Evolutionary conservation across 1,139 yeast genomes (phyloP), one percentile per base, ranked within the genome.

Genomic region (Sugiyamaella sp.): DNA sequence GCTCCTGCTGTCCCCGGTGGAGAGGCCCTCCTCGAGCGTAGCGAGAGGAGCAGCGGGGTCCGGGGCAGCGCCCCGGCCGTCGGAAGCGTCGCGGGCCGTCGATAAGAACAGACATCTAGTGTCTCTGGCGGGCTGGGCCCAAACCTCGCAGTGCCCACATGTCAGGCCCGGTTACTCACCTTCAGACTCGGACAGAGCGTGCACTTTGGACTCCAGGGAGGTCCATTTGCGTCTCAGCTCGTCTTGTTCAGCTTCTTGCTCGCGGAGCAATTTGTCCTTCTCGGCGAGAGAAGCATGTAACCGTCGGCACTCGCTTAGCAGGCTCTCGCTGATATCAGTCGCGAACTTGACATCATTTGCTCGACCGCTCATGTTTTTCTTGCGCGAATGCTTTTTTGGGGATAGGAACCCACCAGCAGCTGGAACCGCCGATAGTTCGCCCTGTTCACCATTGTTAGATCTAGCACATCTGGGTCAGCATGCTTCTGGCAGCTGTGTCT

Each of bases 301-400:
- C 57, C 86, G 77, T 60, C 97, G 80, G 65, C 96, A 89, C 71
- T 90, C 95, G 24, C 80, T 75, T 25, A 90, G 76, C 57, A 90
- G 74, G 52, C 85, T 86, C 65, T 89, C 96, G 69, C 95, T 86
- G 58, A 90, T 73, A 1, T 89, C 95, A 52, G 90, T 86, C 3
- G 88, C 89, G 68, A 89, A 89, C 62, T 85, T 82, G 74, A 88
- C 82, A 60, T 89, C 93, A 62, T 83, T 57, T n/a, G 61, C 38
- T 47, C 59, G 52, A 8, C 61, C 53, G 32, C 56, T 48, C 49
- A 49, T 27, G 46, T 35, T 35, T 44, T 57, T 35, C 54, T 43
- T 49, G 8, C 52, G 43, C 2, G 44, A 43, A 43, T 38, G 51
- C 37, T 46, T 49, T 35, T 39, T 46, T 12, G 52, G 53, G 20